Percentiles rank a stretch among this genome's conserved stretches.
These are phyloP conservation scores for Laguncularia racemosa DNA, from an alignment of 345 rosid species.

Conservation along the genomic window DNA sequence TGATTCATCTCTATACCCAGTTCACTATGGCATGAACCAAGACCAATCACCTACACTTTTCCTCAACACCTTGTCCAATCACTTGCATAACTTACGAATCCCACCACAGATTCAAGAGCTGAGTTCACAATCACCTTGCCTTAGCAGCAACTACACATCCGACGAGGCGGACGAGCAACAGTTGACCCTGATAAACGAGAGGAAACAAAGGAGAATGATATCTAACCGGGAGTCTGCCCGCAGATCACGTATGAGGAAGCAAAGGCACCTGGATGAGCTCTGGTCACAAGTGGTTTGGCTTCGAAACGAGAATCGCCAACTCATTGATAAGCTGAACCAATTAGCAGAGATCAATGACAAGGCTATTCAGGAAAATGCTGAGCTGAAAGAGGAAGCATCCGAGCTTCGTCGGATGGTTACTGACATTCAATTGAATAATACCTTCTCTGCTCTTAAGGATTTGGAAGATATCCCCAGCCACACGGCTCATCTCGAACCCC, in stretches of 20 bases:
- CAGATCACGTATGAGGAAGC: slow-evolving; percentile 92
- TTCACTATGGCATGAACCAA: slow-evolving; percentile 27
- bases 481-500: slow-evolving; percentile 25
- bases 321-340: slow-evolving; percentile 64
- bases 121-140: slow-evolving; percentile 29
- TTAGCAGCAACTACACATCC: slow-evolving; percentile 67
- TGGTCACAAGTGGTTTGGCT: slow-evolving; percentile 86
- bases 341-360: slow-evolving; percentile 48
- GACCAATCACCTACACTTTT: slow-evolving; percentile 13
- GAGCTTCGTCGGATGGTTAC: slow-evolving; percentile 59
- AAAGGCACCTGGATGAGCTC: slow-evolving; percentile 92
- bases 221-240: slow-evolving; percentile 95
- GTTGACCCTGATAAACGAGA: slow-evolving; percentile 54
- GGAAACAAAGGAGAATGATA: slow-evolving; percentile 91
- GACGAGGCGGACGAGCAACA: slow-evolving; percentile 76
- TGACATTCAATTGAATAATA: slow-evolving; percentile 50
- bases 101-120: slow-evolving; percentile 5
- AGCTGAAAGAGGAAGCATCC: slow-evolving; percentile 61
- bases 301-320: slow-evolving; percentile 76
- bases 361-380: slow-evolving; percentile 53
- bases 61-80: background rate
- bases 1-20: slow-evolving; percentile 34
- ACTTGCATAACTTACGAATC: too few relatives aligned
- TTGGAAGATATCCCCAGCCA: slow-evolving; percentile 34
- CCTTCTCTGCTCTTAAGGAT: slow-evolving; percentile 39